These are phyloP conservation scores for Albophoma yamanashiensis DNA, from an alignment of 2,329 filamentous ascomycete genomes.

Conservation along the genomic window DNA sequence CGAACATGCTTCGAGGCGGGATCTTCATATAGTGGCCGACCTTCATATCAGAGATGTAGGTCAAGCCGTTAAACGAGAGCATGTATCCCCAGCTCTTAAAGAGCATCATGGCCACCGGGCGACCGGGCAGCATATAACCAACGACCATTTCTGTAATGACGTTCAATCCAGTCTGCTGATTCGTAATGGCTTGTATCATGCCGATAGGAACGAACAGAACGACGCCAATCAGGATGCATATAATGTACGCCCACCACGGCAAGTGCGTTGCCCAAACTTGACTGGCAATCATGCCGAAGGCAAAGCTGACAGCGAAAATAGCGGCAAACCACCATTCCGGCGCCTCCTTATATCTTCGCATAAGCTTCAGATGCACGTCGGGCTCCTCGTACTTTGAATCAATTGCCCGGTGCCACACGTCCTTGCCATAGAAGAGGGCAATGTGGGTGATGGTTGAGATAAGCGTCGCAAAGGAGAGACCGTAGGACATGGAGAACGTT, in stretches of 20 bases:
- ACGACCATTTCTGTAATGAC: conserved; percentile 37
- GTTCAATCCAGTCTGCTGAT: conserved; percentile 35
- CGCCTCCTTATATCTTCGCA: conserved; percentile 42
- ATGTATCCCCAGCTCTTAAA: conserved; percentile 38
- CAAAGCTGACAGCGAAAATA: conserved; percentile 35
- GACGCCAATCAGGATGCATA: conserved; percentile 27
- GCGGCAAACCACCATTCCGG: conserved; percentile 46
- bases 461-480: conserved; percentile 45
- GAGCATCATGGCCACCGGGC: conserved; percentile 36
- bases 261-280: conserved; percentile 27
- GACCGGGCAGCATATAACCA: conserved; percentile 36
- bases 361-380: conserved; percentile 43
- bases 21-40: conserved; percentile 45
- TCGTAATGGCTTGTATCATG: conserved; percentile 36
- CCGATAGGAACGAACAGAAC: conserved; percentile 31
- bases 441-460: conserved; percentile 41
- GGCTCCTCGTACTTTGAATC: conserved; percentile 26
- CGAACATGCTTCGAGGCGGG: conserved; percentile 37
- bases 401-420: conserved; percentile 26
- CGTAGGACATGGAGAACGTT: conserved; percentile 44
- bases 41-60: conserved; percentile 37
- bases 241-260: conserved; percentile 30
- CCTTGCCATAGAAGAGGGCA: conserved; percentile 38
- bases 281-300: conserved; percentile 27
- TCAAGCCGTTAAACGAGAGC: conserved; percentile 32